Evolutionary conservation across 139 green algal species (phyloP), one percentile per base, ranked within the genome.

Genomic region (Chlorella vulgaris): DNA sequence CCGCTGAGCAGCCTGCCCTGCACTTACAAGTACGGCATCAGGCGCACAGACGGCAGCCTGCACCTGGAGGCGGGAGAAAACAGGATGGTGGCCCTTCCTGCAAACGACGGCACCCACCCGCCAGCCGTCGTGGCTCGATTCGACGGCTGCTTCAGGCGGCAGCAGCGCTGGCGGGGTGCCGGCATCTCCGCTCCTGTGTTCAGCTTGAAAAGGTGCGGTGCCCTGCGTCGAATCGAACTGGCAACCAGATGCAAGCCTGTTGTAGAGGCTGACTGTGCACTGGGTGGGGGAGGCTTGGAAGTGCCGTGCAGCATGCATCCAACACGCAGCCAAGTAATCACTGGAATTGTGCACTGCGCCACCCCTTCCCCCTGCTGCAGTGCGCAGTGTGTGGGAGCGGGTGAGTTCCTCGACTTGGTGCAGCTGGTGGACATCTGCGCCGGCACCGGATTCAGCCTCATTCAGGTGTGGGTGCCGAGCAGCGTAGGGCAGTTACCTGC

Each of bases 121-220:
- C 89, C 87, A 0, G 74, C 86, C 55, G 42, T 93, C 8, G 80
- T 96, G 47, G 86, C 93, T 19, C 86, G 82, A 29, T 78, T 92
- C 63, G 93, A 96, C 84, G 92, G 91, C 33, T 88, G 87, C 66
- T 91, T 97, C 38, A 86, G 81, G 1, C 38, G 83, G 15, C 33
- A 80, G 58, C 81, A 85, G 74, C 86, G 90, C 13, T 99, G 96
- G 96, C 88, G 91, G 1, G 96, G 96, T 0, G 91, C 94, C 2
- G 96, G 95, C 19, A 43, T 98, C 6, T 95, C 96, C 0, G 73
- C 95, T 18, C 96, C 96, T 0, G 94, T 99, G 63, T 99, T 99
- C 88, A 92, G 87, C 68, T 78, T 97, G 62, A 90, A 96, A 65
- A 95, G 90, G 3, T 40, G 60, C 3, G n/a, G n/a, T n/a, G n/a